Evolutionary conservation across 1,284 basidiomycete species (phyloP).

Genomic region (Marasmius oreades): DNA sequence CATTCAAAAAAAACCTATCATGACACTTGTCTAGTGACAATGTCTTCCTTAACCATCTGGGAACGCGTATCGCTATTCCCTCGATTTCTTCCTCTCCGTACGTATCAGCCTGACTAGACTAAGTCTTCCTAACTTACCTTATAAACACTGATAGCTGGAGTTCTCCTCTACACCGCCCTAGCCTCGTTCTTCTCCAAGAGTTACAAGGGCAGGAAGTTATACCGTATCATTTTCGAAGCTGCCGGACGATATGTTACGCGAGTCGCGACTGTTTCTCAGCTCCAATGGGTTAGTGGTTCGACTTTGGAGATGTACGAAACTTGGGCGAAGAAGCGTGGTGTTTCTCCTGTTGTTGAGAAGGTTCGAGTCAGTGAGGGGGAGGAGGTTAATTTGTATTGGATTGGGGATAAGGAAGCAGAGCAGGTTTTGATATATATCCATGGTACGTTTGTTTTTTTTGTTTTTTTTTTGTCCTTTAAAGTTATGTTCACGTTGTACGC

Average conservation of each 20-base stretch:
- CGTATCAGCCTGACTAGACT: background rate
- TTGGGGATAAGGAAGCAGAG: slow-evolving; percentile 3
- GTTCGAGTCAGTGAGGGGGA: background rate
- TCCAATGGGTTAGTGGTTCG: background rate
- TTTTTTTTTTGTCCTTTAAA: too few relatives aligned
- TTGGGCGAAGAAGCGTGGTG: slow-evolving; percentile 3
- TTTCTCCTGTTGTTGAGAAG: background rate
- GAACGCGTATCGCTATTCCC: background rate
- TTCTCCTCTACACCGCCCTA: background rate
- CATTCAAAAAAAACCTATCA: too few relatives aligned
- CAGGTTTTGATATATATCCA: slow-evolving; percentile 6
- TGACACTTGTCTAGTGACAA: background rate
- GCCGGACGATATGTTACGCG: background rate
- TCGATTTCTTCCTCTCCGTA: background rate
- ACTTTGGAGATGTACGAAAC: background rate
- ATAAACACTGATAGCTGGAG: background rate
- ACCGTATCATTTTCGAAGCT: background rate
- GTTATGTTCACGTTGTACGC: too few relatives aligned
- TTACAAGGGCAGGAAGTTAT: background rate
- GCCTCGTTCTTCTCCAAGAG: background rate
- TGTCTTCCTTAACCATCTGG: background rate
- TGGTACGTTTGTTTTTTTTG: background rate
- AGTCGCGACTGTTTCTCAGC: background rate
- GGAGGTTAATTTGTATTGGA: slow-evolving; percentile 2
- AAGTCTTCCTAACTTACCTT: background rate